Evolutionary conservation across 495 filamentous ascomycete genomes (phyloP), one percentile per base, ranked within the genome.

Genomic region (Hypomontagnella monticulosa): DNA sequence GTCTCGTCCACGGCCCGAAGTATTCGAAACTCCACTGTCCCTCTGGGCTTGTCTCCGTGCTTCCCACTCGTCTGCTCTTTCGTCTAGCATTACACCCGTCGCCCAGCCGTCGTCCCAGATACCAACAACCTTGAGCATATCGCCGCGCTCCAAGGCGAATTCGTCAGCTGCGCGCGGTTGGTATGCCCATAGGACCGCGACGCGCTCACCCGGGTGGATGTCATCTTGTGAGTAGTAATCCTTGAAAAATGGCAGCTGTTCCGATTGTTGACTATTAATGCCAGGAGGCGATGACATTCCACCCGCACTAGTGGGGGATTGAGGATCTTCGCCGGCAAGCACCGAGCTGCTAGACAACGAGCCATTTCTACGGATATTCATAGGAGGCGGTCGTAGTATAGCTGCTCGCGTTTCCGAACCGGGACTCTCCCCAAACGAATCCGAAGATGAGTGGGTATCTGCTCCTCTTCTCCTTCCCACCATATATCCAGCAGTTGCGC

Each of bases 61-160:
- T 65, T 95, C 91, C 83, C 90, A 96, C 54, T 97, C 91, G 54
- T 99, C 96, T 1, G 92, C 93, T 54, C 88, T 84, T 64, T 97
- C 91, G 46, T 88, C 80, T 27, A 97, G 74, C 69, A 93, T 80
- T 50, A 97, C 84, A 66, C 96, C 96, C 8, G 96, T 99, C 30
- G 96, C 96, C 96, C 96, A 99, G 38, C 96, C 96, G 79, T 99
- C 96, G 74, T 99, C 96, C 96, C 96, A 99, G 63, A 99, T 97
- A 37, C 96, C 96, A 49, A 99, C 91, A 30, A 99, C 90, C 78
- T 97, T 97, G 59, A 99, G 82, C 95, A 99, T 97, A 77, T 99
- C 96, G 43, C 96, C 96, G 51, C 96, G 87, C 62, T 98, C 95
- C 23, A 99, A 82, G 59, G 90, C 86, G 70, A 97, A 98, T 72